Percentiles rank a stretch among this genome's conserved stretches.
Conservation (phyloP, 2,329 filamentous ascomycete species). For the Blastomyces emzantsi region DNA sequence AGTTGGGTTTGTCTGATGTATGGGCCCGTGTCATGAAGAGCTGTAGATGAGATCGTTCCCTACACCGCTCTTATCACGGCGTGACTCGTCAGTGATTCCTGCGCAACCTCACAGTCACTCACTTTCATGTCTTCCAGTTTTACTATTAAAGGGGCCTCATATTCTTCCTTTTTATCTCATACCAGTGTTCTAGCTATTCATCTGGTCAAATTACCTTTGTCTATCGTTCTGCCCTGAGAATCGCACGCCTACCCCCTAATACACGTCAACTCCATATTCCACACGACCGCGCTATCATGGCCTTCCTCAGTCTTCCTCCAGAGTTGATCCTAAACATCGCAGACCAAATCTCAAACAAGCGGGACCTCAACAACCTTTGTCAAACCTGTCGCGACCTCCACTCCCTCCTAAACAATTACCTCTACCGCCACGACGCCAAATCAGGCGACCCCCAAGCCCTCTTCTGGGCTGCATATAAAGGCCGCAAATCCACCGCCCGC, state of each 20-base stretch:
- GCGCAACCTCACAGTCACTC: not conserved
- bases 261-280: no score
- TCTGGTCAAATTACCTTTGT: not conserved
- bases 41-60: no score
- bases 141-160: not conserved
- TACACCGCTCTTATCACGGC: not conserved
- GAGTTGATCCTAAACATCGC: constrained; percentile 10
- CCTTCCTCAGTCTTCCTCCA: not conserved
- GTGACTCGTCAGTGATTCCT: not conserved
- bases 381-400: constrained; percentile 7
- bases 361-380: constrained; percentile 10
- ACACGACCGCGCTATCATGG: not conserved
- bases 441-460: not conserved
- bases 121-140: not conserved
- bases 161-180: not conserved
- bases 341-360: not conserved
- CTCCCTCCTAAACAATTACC: constrained; percentile 1
- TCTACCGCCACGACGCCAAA: constrained; percentile 7
- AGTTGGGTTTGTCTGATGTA: no score
- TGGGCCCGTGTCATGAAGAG: no score
- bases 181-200: not conserved
- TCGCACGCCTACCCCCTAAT: no score
- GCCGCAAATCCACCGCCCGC: not conserved
- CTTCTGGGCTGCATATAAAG: constrained; percentile 3
- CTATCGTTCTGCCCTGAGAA: not conserved